Percentiles rank a stretch among this genome's conserved stretches.
These are phyloP conservation scores for Russula brevipes DNA, from an alignment of 768 basidiomycete species.

Conservation along the genomic window DNA sequence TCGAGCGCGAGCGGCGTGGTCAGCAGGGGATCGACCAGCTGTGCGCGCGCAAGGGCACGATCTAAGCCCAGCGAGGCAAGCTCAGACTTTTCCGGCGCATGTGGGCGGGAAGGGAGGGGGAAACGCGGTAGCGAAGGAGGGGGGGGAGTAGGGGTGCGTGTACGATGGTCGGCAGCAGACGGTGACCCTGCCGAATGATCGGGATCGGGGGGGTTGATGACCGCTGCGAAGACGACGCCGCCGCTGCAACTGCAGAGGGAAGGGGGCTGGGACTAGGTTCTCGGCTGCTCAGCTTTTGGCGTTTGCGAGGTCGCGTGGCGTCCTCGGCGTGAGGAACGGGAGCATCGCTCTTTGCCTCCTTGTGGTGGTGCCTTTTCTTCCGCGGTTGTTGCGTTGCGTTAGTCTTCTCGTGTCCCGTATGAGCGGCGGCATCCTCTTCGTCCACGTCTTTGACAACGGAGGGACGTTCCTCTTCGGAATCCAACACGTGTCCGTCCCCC, in stretches of 20 bases:
- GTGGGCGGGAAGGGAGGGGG: slow-evolving; percentile 59
- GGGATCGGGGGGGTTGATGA: background rate
- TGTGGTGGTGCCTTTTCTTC: slow-evolving; percentile 6
- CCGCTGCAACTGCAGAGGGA: background rate
- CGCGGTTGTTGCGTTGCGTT: background rate
- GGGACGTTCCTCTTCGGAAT: background rate
- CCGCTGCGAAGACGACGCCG: background rate
- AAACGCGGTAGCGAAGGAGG: slow-evolving; percentile 55
- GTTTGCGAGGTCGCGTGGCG: slow-evolving; percentile 39
- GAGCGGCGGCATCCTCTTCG: background rate
- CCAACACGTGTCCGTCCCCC: background rate
- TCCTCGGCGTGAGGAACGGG: background rate
- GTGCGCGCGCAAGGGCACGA: slow-evolving; percentile 62
- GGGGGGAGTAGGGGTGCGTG: slow-evolving; percentile 28
- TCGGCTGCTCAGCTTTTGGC: slow-evolving; percentile 26
- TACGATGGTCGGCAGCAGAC: background rate
- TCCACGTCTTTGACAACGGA: background rate
- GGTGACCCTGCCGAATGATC: slow-evolving; percentile 1
- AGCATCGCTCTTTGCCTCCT: background rate
- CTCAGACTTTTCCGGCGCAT: slow-evolving; percentile 63
- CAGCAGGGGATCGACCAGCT: slow-evolving; percentile 55
- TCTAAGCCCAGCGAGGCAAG: slow-evolving; percentile 78
- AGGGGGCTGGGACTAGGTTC: background rate
- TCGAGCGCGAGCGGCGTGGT: slow-evolving; percentile 42
- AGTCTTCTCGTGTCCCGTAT: background rate